Conservation (phyloP, 495 filamentous ascomycete species). For the Delitschia confertaspora region DNA sequence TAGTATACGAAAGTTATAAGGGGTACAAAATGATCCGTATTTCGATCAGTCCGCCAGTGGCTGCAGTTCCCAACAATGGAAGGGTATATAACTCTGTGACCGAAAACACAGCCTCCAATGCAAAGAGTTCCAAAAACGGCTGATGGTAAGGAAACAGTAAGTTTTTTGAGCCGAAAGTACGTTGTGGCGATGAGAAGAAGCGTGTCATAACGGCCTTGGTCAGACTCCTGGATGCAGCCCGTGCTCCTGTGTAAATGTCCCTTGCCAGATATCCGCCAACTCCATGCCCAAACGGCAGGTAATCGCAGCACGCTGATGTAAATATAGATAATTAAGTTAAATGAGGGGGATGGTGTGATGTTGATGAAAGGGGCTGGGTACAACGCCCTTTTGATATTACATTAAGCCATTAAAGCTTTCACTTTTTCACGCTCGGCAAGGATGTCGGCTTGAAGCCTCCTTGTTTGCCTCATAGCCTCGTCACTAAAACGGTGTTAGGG, state of each 20-base stretch:
- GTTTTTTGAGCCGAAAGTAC: too few species aligned
- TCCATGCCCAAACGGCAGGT: too few species aligned
- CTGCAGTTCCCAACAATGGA: conserved; percentile 4
- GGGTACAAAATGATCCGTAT: conserved; percentile 5
- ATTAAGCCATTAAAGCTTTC: conserved; percentile 33
- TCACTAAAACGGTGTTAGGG: conserved; percentile 51
- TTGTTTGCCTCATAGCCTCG: conserved; percentile 73
- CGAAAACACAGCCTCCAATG: conserved; percentile 3
- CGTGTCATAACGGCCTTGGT: too few species aligned
- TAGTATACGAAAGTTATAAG: conserved; percentile 6
- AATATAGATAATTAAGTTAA: too few species aligned
- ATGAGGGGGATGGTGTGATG: too few species aligned
- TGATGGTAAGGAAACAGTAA: conserved; percentile 4
- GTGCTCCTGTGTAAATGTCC: conserved; percentile 11
- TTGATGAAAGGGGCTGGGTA: too few species aligned
- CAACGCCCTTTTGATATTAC: too few species aligned
- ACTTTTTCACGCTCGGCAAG: conserved; percentile 50
- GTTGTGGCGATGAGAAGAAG: too few species aligned
- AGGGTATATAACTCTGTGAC: conserved; percentile 20
- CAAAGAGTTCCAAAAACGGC: neutral
- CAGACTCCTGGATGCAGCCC: neutral
- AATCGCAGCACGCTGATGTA: too few species aligned
- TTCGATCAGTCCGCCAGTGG: conserved; percentile 3
- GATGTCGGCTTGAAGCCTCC: conserved; percentile 61
- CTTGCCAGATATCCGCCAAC: conserved; percentile 7